A percentile compares a stretch with the other conserved stretches of the same genome.
phyloP scores from a whole-genome alignment of 768 basidiomycete genomes.

The Kondoa malvinella region DNA sequence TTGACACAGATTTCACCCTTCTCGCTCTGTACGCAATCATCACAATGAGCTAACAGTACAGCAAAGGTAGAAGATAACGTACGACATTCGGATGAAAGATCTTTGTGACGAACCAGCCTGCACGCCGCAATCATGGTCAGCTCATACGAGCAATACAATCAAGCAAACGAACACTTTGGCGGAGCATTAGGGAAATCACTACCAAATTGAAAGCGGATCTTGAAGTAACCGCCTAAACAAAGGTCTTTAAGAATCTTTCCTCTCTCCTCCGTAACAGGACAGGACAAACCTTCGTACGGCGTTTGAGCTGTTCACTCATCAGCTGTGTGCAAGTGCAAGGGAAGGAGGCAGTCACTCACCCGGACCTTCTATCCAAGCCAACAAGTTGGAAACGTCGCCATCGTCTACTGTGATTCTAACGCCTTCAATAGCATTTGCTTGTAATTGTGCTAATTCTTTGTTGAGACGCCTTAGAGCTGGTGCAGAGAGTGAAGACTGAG shows the following conservation, averaged over 20 bases:
- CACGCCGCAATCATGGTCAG: neutral
- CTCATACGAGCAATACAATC: constrained; percentile 3
- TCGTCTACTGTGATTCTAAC: constrained; percentile 13
- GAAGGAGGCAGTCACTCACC: constrained; percentile 1
- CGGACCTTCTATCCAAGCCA: constrained; percentile 14
- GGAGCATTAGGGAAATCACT: constrained; percentile 86
- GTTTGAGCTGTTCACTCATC: constrained; percentile 40
- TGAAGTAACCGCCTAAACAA: constrained; percentile 44
- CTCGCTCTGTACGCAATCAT: constrained; percentile 15
- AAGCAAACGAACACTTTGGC: constrained; percentile 57
- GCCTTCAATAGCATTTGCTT: constrained; percentile 14
- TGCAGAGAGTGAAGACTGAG: neutral
- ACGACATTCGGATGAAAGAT: constrained; percentile 97
- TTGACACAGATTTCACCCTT: constrained; percentile 81
- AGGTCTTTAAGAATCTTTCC: neutral
- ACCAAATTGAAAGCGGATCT: constrained; percentile 68
- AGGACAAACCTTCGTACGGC: constrained; percentile 41
- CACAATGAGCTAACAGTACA: neutral
- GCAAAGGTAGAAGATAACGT: constrained; percentile 30
- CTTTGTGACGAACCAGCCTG: constrained; percentile 82
- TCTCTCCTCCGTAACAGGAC: neutral
- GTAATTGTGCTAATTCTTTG: constrained; percentile 12
- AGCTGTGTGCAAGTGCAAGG: neutral
- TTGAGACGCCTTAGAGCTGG: constrained; percentile 5
- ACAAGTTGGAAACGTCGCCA: constrained; percentile 9